Base-by-base conservation (phyloP, 108 stramenopile genomes). In the Conticribra weissflogii region DNA sequence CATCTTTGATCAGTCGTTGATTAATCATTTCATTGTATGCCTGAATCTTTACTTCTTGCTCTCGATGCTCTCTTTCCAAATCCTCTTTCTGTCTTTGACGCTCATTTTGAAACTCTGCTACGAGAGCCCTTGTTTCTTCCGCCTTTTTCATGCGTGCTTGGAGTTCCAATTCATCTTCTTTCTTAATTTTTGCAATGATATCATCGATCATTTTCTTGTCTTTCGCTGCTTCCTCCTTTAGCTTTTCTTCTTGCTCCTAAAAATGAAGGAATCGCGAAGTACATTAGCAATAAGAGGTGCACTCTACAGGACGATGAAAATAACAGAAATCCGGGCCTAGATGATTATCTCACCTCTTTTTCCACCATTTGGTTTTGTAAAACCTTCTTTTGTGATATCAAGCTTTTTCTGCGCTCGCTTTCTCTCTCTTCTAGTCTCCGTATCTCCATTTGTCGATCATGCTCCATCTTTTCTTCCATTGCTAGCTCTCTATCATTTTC, bases 391-490 rank as follows among this genome's bases (percentile, higher is more conserved):
- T 89, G 88, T 31, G 66, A 66, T 50, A 57, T 55, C 29, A 85
- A 63, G 17, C 32, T 66, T 18, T 53, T 14, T 34, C 81, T 63
- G 14, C 79, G 66, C n/a, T 76, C 61, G 27, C 17, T 71, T 51
- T 77, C 83, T 63, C 64, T 78, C 51, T 82, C 75, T 30, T 66
- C 56, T 29, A 85, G 83, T 22, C 53, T 27, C 22, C 54, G 71
- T 24, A 86, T 78, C 24, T 72, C 72, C 16, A 63, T 50, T 54
- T 73, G 81, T 52, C 88, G 66, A 51, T 86, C 82, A 24, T 59
- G 51, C 66, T 89, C 88, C 88, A 89, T 89, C 52, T 66, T 68
- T 62, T 84, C 88, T 63, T 89, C 85, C 27, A 89, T 89, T 15
- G 81, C 83, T 36, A 76, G 68, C 49, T 86, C 79, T 57, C 85